Evolutionary conservation across 225 moss, liverwort and hornwort genomes (phyloP).

Genomic region (Pseudisothecium myosuroides): DNA sequence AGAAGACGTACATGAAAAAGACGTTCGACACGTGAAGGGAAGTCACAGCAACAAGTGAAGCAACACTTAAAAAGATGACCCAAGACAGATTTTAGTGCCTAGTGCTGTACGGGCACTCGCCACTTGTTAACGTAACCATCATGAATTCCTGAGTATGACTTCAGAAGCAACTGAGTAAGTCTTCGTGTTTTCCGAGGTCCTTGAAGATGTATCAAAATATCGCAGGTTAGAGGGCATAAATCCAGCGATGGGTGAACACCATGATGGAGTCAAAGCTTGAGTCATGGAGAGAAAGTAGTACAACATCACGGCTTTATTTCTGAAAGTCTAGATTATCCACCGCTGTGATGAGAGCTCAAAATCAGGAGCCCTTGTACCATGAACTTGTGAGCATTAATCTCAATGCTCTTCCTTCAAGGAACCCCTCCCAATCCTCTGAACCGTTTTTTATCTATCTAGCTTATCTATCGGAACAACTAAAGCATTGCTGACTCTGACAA

Average conservation of each 20-base stretch:
- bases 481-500: slow-evolving; percentile 34
- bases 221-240: neutral
- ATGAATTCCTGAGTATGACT: neutral
- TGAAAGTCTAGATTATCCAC: slow-evolving; percentile 26
- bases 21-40: neutral
- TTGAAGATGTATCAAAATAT: neutral
- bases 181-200: neutral
- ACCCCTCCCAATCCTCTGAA: slow-evolving; percentile 24
- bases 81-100: neutral
- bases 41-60: neutral
- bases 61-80: neutral
- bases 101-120: neutral
- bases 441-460: slow-evolving; percentile 14
- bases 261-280: neutral
- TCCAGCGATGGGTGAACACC: neutral
- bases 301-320: slow-evolving; percentile 50
- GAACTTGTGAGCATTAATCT: slow-evolving; percentile 31
- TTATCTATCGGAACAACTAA: slow-evolving; percentile 31
- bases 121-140: neutral
- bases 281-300: neutral
- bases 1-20: neutral
- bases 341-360: slow-evolving; percentile 30
- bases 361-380: slow-evolving; percentile 28
- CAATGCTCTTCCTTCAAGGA: slow-evolving; percentile 20
- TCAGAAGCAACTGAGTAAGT: neutral